phyloP scores from a whole-genome alignment of 106 monocot genomes.

The Dendrobium catenatum region DNA sequence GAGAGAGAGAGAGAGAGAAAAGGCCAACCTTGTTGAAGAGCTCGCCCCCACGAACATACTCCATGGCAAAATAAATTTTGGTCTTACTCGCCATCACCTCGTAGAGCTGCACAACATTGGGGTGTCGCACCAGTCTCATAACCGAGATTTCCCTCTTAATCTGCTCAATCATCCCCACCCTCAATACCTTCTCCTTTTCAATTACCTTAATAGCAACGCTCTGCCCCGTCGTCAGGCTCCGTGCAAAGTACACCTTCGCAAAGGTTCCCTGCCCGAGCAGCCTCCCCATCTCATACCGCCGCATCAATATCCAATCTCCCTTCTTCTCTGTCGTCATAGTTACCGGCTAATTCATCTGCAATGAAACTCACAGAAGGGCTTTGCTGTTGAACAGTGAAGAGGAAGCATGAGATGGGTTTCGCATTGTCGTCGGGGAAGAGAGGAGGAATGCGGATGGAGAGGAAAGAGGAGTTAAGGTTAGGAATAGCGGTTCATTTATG shows the following conservation, averaged over 20 bases:
- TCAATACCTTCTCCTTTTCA: slow-evolving; percentile 51
- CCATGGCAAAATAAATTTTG: slow-evolving; percentile 72
- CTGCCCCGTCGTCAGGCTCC: slow-evolving; percentile 27
- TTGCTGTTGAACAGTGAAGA: no score
- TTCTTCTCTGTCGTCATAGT: slow-evolving; percentile 14
- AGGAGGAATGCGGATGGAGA: not conserved
- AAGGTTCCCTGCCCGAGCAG: slow-evolving; percentile 58
- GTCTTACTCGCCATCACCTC: slow-evolving; percentile 82
- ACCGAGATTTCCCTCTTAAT: slow-evolving; percentile 66
- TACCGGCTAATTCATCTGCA: not conserved
- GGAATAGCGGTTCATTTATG: not conserved
- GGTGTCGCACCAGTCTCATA: slow-evolving; percentile 60
- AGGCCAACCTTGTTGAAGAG: slow-evolving; percentile 37
- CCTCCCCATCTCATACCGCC: slow-evolving; percentile 46
- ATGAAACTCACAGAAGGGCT: not conserved
- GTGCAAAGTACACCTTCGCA: slow-evolving; percentile 53
- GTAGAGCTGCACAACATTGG: slow-evolving; percentile 57
- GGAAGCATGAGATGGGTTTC: not conserved
- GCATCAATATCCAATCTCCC: slow-evolving; percentile 53
- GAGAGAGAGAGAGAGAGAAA: no score
- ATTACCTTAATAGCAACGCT: slow-evolving; percentile 59
- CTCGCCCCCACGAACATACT: slow-evolving; percentile 61
- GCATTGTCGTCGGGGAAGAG: not conserved
- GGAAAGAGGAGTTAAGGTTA: not conserved
- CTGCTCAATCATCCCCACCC: slow-evolving; percentile 56